Conservation (phyloP, 2,329 filamentous ascomycete genomes). For the Colletotrichum sp. region DNA sequence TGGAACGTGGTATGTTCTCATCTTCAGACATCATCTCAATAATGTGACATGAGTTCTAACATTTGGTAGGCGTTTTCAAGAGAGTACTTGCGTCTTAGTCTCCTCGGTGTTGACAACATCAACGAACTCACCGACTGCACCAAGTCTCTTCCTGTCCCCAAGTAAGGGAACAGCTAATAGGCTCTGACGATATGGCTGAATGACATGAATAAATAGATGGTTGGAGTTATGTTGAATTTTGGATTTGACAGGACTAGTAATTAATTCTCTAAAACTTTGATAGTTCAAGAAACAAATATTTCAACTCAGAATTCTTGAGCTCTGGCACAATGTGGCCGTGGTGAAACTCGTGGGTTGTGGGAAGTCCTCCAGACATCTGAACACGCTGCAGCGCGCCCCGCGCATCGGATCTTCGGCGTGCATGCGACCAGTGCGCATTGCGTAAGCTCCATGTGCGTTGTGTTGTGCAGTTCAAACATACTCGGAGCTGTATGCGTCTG, state of each 20-base stretch:
- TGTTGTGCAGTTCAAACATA: neutral
- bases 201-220: neutral
- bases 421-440: neutral
- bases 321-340: neutral
- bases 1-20: slow-evolving; percentile 45
- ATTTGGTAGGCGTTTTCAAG: slow-evolving; percentile 48
- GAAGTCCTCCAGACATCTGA: neutral
- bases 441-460: neutral
- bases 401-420: neutral
- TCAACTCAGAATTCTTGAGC: too few species aligned
- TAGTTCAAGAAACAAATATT: neutral
- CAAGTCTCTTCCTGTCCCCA: slow-evolving; percentile 45
- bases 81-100: slow-evolving; percentile 57
- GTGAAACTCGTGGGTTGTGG: neutral
- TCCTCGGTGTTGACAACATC: slow-evolving; percentile 62
- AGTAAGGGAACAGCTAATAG: neutral
- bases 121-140: slow-evolving; percentile 62
- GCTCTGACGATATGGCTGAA: neutral
- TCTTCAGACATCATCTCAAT: neutral
- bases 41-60: neutral
- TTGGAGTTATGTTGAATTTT: neutral
- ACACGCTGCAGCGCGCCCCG: neutral
- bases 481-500: neutral
- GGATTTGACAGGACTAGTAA: neutral
- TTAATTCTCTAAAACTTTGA: neutral